phyloP scores from a whole-genome alignment of 139 green algal genomes.

The Chlamydomonas eustigma region DNA sequence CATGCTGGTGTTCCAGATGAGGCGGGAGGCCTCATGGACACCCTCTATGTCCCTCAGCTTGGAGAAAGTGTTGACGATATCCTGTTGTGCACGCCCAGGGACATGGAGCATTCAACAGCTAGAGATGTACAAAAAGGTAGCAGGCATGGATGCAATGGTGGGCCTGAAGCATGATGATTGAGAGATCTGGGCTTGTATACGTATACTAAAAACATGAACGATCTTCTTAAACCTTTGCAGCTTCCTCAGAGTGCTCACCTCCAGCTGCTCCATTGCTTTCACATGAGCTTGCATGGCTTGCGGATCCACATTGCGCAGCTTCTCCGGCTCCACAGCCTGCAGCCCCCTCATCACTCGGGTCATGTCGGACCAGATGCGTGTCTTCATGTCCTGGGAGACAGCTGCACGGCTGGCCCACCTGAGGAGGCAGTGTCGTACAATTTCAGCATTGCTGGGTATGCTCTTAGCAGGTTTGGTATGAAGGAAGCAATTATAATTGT shows the following conservation, averaged over 20 bases:
- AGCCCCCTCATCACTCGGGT: conserved; percentile 32
- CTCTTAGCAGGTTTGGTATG: not conserved
- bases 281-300: not conserved
- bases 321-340: conserved; percentile 11
- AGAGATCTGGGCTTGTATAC: too few species aligned
- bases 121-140: not conserved
- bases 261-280: conserved; percentile 5
- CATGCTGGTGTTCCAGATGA: conserved; percentile 62
- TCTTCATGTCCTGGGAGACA: conserved; percentile 16
- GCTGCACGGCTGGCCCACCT: conserved; percentile 34
- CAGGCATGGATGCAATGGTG: not conserved
- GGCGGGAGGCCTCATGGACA: conserved; percentile 44
- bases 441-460: not conserved
- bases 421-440: not conserved
- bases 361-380: conserved; percentile 49
- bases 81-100: conserved; percentile 14
- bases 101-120: too few species aligned
- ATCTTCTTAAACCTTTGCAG: too few species aligned
- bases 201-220: too few species aligned
- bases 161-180: too few species aligned
- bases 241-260: too few species aligned
- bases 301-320: conserved; percentile 4
- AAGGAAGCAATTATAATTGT: not conserved
- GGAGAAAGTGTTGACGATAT: conserved; percentile 37
- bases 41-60: conserved; percentile 50